Evolutionary conservation across 768 basidiomycete genomes (phyloP).

Genomic region (Xerocomellus intermedius): DNA sequence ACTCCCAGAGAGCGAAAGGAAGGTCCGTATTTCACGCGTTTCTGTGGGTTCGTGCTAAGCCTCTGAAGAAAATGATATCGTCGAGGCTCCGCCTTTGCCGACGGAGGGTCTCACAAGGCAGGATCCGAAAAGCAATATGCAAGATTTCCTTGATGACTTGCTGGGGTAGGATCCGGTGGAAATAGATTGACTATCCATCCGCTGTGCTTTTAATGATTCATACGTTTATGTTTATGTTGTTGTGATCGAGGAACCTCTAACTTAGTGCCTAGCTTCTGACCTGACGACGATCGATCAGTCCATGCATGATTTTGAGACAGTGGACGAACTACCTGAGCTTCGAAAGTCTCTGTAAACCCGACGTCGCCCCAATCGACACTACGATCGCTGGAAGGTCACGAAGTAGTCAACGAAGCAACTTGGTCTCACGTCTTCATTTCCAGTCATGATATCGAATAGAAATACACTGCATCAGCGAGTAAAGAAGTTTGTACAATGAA

Average conservation of each 20-base stretch:
- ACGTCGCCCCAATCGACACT: not conserved
- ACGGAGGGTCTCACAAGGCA: slow-evolving; percentile 34
- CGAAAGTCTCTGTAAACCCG: not conserved
- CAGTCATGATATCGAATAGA: not conserved
- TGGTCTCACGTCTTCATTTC: not conserved
- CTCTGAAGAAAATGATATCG: slow-evolving; percentile 30
- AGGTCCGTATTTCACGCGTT: slow-evolving; percentile 28
- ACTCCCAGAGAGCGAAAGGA: slow-evolving; percentile 36
- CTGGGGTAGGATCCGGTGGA: slow-evolving; percentile 35
- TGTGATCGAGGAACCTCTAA: not conserved
- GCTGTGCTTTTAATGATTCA: not conserved
- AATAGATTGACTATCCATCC: not conserved
- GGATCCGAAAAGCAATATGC: slow-evolving; percentile 56
- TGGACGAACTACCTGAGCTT: not conserved
- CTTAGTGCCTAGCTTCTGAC: not conserved
- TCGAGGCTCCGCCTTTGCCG: slow-evolving; percentile 58
- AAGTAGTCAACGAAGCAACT: not conserved
- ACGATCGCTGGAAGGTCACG: not conserved
- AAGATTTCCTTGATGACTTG: slow-evolving; percentile 71
- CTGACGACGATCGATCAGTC: not conserved
- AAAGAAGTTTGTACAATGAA: slow-evolving; percentile 4
- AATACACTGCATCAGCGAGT: slow-evolving; percentile 2
- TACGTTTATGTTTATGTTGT: not conserved
- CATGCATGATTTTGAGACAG: not conserved
- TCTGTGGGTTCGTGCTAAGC: not conserved